These are phyloP conservation scores for Dryas octopetala DNA, from an alignment of 306 rosid genomes.

Conservation along the genomic window DNA sequence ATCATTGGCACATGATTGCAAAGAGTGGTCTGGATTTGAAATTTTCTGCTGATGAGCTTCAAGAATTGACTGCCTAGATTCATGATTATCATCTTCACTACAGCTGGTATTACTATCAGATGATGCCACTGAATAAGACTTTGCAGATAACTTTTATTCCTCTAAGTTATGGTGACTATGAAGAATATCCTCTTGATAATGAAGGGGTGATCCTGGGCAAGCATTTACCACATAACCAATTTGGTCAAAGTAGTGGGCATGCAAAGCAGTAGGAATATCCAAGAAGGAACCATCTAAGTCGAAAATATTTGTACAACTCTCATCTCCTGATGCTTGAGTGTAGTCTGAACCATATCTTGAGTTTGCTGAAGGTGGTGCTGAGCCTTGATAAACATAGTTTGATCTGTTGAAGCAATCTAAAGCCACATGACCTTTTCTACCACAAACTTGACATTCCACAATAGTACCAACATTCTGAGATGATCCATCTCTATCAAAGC, in stretches of 20 bases:
- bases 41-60: conserved; percentile 35
- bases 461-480: too few species aligned
- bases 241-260: conserved; percentile 43
- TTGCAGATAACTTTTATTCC: conserved; percentile 85
- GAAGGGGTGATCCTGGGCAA: conserved; percentile 85
- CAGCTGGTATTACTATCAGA: conserved; percentile 92
- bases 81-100: conserved; percentile 60
- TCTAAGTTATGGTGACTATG: conserved; percentile 87
- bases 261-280: conserved; percentile 52
- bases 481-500: too few species aligned
- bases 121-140: conserved; percentile 82
- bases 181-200: conserved; percentile 85
- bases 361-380: too few species aligned
- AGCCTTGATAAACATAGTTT: too few species aligned
- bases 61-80: conserved; percentile 43
- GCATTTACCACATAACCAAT: conserved; percentile 43
- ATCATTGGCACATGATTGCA: conserved; percentile 26
- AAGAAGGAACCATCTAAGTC: conserved; percentile 59
- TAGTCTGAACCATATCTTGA: too few species aligned
- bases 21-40: conserved; percentile 1
- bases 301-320: too few species aligned
- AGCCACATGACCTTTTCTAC: too few species aligned
- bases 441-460: too few species aligned
- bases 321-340: too few species aligned
- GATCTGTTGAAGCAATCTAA: too few species aligned